Conservation (phyloP, 176 grass and related monocot genomes). For the Carex littledalei region DNA sequence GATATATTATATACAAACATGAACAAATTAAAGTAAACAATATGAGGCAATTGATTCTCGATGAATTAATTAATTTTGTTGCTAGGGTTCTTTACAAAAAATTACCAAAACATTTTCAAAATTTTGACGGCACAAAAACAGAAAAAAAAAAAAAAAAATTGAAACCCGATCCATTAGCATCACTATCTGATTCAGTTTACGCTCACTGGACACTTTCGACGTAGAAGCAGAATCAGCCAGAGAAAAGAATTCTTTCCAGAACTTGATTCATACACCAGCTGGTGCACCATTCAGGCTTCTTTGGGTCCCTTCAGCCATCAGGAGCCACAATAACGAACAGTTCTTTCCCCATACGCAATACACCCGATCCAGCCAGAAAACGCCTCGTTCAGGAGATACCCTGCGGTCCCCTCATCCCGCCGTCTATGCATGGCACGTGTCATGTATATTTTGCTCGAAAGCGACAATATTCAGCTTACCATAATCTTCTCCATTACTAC, state of each 20-base stretch:
- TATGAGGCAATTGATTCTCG: too few species aligned
- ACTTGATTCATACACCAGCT: neutral
- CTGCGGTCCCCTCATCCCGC: neutral
- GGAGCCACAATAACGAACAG: too few species aligned
- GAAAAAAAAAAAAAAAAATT: neutral
- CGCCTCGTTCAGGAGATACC: neutral
- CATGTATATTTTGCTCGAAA: neutral
- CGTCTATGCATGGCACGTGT: neutral
- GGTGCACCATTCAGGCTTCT: neutral
- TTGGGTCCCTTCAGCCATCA: neutral
- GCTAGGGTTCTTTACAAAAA: neutral
- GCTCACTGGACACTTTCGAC: neutral
- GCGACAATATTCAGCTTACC: neutral
- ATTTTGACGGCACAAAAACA: neutral
- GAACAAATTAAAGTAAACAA: too few species aligned
- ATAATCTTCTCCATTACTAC: neutral
- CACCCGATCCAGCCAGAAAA: neutral
- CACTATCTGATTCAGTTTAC: slow-evolving; percentile 21
- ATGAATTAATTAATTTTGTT: too few species aligned
- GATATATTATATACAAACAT: too few species aligned
- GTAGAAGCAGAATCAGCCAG: slow-evolving; percentile 13
- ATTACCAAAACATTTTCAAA: neutral
- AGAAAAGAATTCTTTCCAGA: neutral
- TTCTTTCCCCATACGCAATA: neutral
- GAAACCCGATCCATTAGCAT: slow-evolving; percentile 1